Percentiles rank a stretch among this genome's conserved stretches.
These are phyloP conservation scores for Pichia thaimueangensis DNA, from an alignment of 805 yeast species.

Conservation along the genomic window DNA sequence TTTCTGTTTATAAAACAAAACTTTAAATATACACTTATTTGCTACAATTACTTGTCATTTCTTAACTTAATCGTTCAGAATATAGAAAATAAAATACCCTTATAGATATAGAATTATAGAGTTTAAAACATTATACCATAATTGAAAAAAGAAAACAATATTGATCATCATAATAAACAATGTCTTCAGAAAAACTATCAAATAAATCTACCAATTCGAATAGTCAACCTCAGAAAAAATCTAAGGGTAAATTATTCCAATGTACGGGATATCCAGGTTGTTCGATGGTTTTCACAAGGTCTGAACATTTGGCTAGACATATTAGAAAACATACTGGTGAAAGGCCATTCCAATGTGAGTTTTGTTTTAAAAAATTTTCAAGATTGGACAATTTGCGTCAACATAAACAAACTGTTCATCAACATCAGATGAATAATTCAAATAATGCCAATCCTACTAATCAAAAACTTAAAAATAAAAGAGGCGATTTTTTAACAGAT, in stretches of 20 bases:
- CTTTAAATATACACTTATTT: too few relatives aligned
- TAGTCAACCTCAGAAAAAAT: conserved; percentile 31
- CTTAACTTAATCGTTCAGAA: too few relatives aligned
- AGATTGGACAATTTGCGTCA: conserved; percentile 85
- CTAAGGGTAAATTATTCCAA: conserved; percentile 65
- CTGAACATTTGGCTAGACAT: conserved; percentile 90
- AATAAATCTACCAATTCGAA: too few relatives aligned
- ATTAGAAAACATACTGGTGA: conserved; percentile 93
- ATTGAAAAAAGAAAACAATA: too few relatives aligned
- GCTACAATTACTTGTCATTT: too few relatives aligned
- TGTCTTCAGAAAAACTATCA: too few relatives aligned
- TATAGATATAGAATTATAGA: too few relatives aligned
- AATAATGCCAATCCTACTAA: neutral
- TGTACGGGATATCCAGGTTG: conserved; percentile 86
- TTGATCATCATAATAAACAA: too few relatives aligned
- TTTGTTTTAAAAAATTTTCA: conserved; percentile 72
- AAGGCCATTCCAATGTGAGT: conserved; percentile 83
- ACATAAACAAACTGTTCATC: conserved; percentile 82
- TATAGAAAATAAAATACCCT: too few relatives aligned
- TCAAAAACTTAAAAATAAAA: too few relatives aligned
- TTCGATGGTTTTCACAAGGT: conserved; percentile 80
- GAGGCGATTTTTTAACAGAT: neutral
- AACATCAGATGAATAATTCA: conserved; percentile 35
- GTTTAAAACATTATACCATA: too few relatives aligned
- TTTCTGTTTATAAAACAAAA: too few relatives aligned